Evolutionary conservation across 805 yeast genomes (phyloP).

Genomic region (Ogataea siamensis): DNA sequence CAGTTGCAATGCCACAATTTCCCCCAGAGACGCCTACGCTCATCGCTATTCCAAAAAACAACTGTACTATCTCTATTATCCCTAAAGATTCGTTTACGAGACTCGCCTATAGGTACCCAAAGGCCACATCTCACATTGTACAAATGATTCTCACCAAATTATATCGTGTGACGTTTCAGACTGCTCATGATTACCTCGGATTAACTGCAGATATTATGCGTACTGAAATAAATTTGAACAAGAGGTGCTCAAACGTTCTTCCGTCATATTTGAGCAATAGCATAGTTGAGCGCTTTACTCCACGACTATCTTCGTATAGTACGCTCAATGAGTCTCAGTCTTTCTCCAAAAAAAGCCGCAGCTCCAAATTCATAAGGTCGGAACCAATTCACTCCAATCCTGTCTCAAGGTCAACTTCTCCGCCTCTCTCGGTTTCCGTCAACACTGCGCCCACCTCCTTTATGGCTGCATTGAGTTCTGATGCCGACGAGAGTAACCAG

Average conservation of each 20-base stretch:
- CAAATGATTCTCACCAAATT: slow-evolving; percentile 87
- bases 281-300: slow-evolving; percentile 12
- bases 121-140: slow-evolving; percentile 89
- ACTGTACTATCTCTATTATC: slow-evolving; percentile 86
- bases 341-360: slow-evolving; percentile 2
- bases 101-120: slow-evolving; percentile 72
- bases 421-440: background rate
- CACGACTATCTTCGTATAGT: slow-evolving; percentile 10
- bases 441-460: slow-evolving; percentile 9
- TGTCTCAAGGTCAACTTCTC: slow-evolving; percentile 4
- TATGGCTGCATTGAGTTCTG: slow-evolving; percentile 20
- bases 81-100: slow-evolving; percentile 80
- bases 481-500: slow-evolving; percentile 27
- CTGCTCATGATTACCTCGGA: slow-evolving; percentile 84
- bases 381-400: slow-evolving; percentile 7
- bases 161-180: slow-evolving; percentile 86
- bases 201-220: slow-evolving; percentile 76
- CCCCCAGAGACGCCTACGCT: slow-evolving; percentile 29
- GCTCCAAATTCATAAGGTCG: slow-evolving; percentile 5
- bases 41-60: slow-evolving; percentile 70
- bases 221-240: slow-evolving; percentile 68
- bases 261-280: slow-evolving; percentile 65
- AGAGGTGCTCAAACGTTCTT: slow-evolving; percentile 43
- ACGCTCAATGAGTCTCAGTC: slow-evolving; percentile 8
- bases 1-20: slow-evolving; percentile 7